Evolutionary conservation across 805 yeast species (phyloP), one percentile per base, ranked within the genome.

Genomic region (Maudiozyma turicensis): DNA sequence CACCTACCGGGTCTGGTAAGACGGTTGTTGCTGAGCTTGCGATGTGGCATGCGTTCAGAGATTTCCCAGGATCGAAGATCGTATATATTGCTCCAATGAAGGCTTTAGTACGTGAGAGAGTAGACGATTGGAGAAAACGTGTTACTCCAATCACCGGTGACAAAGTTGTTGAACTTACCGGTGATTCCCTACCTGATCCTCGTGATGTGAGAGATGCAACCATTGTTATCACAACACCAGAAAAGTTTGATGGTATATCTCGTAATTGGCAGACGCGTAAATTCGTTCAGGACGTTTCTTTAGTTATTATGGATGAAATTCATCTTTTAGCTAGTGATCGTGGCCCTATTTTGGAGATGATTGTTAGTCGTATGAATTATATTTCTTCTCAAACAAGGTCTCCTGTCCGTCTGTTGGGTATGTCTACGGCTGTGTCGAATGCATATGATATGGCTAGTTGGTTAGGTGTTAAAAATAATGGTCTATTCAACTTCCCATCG

Each of bases 1-100:
- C 98, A 0, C 99, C 99, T 3, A 93, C 99, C 2, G 99, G 99
- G 28, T 91, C 97, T 0, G 99, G 99, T 56, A 93, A 93, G 66
- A 93, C 99, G 0, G 84, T 93, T 34, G 98, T 95, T 31, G 96
- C 98, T 0, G 99, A 93, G 62, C 68, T 93, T 49, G 98, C 98
- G 0, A 86, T 93, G 13, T 93, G 98, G 97, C 91, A 89, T 63
- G 97, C 99, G 0, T 85, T 91, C 64, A 78, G 76, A 43, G 84
- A 85, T 44, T 81, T 75, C 50, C 96, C 97, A 0, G 79, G 82
- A 9, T 79, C 87, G 1, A 93, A 93, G 60, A 84, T 93, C 49
- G 84, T 93, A 7, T 93, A 89, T 60, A 91, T 89, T 40, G 96
- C 96, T 0, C 97, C 97, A 0, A 73, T 90, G 65, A 90, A 90